Conservation (phyloP, 2,329 filamentous ascomycete species). For the Aspergillus persii region DNA sequence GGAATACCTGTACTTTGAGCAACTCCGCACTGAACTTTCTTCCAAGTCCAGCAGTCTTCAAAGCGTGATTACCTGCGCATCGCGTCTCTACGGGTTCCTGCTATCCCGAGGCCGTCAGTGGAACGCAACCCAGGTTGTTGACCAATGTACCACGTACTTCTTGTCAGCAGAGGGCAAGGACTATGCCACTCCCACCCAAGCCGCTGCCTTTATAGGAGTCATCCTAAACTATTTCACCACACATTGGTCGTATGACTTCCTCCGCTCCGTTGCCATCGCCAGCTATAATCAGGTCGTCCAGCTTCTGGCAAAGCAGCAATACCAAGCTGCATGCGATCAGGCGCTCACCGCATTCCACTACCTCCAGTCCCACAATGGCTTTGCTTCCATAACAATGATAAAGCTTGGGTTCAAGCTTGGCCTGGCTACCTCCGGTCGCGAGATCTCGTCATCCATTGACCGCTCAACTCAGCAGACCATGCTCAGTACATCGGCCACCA, state of each 20-base stretch:
- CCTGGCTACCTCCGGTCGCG: slow-evolving; percentile 36
- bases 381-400: slow-evolving; percentile 27
- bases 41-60: slow-evolving; percentile 40
- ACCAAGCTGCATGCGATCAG: slow-evolving; percentile 32
- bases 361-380: slow-evolving; percentile 32
- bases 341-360: slow-evolving; percentile 34
- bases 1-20: slow-evolving; percentile 42
- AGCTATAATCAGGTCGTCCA: slow-evolving; percentile 27
- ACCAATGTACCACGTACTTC: slow-evolving; percentile 35
- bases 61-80: slow-evolving; percentile 32
- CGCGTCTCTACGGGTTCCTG: slow-evolving; percentile 36
- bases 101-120: slow-evolving; percentile 22
- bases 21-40: slow-evolving; percentile 37
- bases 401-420: slow-evolving; percentile 37
- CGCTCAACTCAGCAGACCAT: slow-evolving; percentile 35
- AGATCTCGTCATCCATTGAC: slow-evolving; percentile 31
- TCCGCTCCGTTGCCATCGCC: slow-evolving; percentile 39
- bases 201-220: slow-evolving; percentile 30
- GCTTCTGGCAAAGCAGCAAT: slow-evolving; percentile 28
- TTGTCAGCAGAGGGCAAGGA: slow-evolving; percentile 28
- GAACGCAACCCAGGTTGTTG: slow-evolving; percentile 24
- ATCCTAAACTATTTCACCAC: slow-evolving; percentile 34
- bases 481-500: slow-evolving; percentile 39
- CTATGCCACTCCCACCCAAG: slow-evolving; percentile 21
- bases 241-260: slow-evolving; percentile 33